These are phyloP conservation scores for Digitaria exilis DNA, from an alignment of 202 grass and related monocot genomes.

Conservation along the genomic window DNA sequence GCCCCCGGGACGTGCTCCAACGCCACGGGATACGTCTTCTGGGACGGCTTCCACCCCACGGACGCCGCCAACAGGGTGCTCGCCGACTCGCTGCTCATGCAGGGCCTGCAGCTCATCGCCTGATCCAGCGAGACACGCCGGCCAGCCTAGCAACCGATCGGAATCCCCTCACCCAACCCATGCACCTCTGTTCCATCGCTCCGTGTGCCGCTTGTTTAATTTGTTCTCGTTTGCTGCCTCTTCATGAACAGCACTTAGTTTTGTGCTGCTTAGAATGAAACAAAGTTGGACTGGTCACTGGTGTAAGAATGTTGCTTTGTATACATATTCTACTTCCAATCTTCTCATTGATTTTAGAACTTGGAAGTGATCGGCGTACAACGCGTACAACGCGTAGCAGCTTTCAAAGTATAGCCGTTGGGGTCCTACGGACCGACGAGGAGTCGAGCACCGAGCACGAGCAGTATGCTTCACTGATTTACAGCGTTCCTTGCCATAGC, in stretches of 20 bases:
- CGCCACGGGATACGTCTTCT: slow-evolving; percentile 92
- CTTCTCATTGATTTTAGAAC: background rate
- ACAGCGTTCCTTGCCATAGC: background rate
- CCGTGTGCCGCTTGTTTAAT: background rate
- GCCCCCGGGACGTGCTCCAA: slow-evolving; percentile 76
- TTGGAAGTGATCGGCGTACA: background rate
- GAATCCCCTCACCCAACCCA: too few species aligned
- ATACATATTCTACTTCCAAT: background rate
- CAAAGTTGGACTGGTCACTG: background rate
- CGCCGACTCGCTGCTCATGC: slow-evolving; percentile 66
- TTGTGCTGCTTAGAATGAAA: background rate
- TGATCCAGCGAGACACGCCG: slow-evolving; percentile 11
- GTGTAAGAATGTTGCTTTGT: slow-evolving; percentile 7
- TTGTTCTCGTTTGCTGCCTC: background rate
- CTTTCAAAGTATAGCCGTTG: background rate
- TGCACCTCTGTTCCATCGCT: too few species aligned
- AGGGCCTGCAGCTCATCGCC: slow-evolving; percentile 83
- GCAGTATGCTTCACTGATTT: background rate
- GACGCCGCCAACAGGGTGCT: slow-evolving; percentile 89
- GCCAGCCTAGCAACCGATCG: too few species aligned
- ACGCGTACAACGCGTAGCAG: too few species aligned
- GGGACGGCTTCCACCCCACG: slow-evolving; percentile 96
- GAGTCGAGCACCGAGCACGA: background rate
- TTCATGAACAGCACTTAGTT: background rate
- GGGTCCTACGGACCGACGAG: too few species aligned